Evolutionary conservation across 257 asterid species (phyloP).

Genomic region (Gynochthodes officinalis): DNA sequence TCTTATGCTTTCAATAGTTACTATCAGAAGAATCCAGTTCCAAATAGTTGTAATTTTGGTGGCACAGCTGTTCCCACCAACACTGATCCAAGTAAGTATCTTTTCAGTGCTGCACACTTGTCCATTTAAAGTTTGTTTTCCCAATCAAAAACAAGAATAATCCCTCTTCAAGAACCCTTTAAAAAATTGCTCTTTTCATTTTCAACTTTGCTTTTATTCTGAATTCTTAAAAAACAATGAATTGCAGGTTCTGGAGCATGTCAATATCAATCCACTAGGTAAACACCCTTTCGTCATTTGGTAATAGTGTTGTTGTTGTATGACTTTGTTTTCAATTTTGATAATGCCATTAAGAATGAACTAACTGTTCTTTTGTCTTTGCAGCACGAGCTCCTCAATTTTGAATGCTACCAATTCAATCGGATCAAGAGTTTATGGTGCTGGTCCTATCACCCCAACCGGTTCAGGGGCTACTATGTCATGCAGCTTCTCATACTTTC

Average conservation of each 20-base stretch:
- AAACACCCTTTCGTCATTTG: constrained; percentile 6
- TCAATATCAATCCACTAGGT: constrained; percentile 70
- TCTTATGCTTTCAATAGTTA: constrained; percentile 67
- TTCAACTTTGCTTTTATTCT: background rate
- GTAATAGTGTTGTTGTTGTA: too few species aligned
- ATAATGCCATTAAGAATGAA: background rate
- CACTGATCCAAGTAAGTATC: constrained; percentile 67
- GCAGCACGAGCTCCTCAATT: constrained; percentile 85
- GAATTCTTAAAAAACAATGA: background rate
- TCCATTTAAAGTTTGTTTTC: background rate
- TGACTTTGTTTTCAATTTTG: background rate
- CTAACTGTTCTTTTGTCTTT: constrained; percentile 9
- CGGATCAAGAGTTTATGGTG: constrained; percentile 77
- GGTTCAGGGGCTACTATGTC: constrained; percentile 37
- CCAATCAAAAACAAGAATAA: background rate
- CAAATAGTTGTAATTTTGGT: constrained; percentile 72
- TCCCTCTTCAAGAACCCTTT: background rate
- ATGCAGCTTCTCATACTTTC: constrained; percentile 10
- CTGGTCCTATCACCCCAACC: constrained; percentile 59
- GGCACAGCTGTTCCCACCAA: constrained; percentile 63
- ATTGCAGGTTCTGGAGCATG: constrained; percentile 70
- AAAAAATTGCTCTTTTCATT: background rate
- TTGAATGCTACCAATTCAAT: constrained; percentile 62
- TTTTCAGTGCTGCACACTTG: background rate
- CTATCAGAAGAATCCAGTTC: constrained; percentile 65